Conservation (phyloP, 352 stramenopile genomes). For the Phytophthora pseudosyringae region DNA sequence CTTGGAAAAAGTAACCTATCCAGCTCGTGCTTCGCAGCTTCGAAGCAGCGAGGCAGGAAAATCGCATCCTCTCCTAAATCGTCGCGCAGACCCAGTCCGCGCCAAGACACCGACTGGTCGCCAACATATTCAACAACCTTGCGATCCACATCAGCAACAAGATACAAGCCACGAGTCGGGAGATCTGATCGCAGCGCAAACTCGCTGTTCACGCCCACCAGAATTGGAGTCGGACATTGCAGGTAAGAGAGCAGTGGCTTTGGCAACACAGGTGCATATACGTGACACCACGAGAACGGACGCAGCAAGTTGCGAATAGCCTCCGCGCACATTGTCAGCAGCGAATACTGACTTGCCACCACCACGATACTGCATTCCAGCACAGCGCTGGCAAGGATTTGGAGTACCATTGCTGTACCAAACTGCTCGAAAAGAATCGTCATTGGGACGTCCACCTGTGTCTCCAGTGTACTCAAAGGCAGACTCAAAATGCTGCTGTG, state of each 20-base stretch:
- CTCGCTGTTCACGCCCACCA: conserved; percentile 84
- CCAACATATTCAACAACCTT: conserved; percentile 76
- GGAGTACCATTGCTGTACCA: conserved; percentile 66
- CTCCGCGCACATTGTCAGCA: conserved; percentile 85
- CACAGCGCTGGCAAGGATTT: conserved; percentile 82
- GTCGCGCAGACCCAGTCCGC: conserved; percentile 57
- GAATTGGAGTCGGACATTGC: conserved; percentile 90
- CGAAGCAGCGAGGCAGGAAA: conserved; percentile 60
- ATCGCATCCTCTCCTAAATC: conserved; percentile 43
- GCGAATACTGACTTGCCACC: conserved; percentile 81
- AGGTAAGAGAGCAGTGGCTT: conserved; percentile 88
- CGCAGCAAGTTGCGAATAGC: conserved; percentile 85
- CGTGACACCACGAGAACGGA: conserved; percentile 91
- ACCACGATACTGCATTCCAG: conserved; percentile 91
- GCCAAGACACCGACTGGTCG: conserved; percentile 62
- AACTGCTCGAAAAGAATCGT: conserved; percentile 74
- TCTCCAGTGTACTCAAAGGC: conserved; percentile 50
- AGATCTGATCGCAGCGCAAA: conserved; percentile 67
- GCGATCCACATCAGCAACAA: conserved; percentile 78
- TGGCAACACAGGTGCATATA: conserved; percentile 88
- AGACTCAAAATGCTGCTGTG: conserved; percentile 54
- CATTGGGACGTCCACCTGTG: conserved; percentile 71
- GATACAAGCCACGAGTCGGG: conserved; percentile 70
- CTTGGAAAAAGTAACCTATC: conserved; percentile 59
- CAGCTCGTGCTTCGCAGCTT: conserved; percentile 60